These are phyloP conservation scores for Claviceps citrina DNA, from an alignment of 2,329 filamentous ascomycete genomes.

Conservation along the genomic window DNA sequence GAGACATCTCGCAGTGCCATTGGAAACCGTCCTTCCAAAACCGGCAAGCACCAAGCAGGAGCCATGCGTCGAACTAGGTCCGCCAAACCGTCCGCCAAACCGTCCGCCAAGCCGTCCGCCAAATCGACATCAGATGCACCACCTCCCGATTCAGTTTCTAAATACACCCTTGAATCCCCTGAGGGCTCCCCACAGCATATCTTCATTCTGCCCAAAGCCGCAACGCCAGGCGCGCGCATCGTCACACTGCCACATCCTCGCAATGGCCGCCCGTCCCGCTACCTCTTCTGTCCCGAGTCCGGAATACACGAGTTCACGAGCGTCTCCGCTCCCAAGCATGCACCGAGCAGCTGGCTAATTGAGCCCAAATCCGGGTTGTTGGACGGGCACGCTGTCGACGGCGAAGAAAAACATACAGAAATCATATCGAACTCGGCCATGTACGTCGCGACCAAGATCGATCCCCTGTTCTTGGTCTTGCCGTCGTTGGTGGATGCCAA, in stretches of 20 bases:
- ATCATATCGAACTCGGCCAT: slow-evolving; percentile 55
- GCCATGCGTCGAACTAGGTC: slow-evolving; percentile 37
- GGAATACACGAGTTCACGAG: slow-evolving; percentile 52
- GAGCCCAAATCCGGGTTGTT: slow-evolving; percentile 16
- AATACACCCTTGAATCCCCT: slow-evolving; percentile 26
- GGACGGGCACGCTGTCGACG: slow-evolving; percentile 9
- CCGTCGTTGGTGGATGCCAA: slow-evolving; percentile 45
- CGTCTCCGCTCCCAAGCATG: slow-evolving; percentile 35
- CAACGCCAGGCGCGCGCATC: slow-evolving; percentile 38
- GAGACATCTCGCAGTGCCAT: not conserved
- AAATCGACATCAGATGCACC: slow-evolving; percentile 14
- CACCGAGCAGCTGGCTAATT: slow-evolving; percentile 48
- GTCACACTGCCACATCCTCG: slow-evolving; percentile 46
- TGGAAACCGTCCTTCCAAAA: not conserved
- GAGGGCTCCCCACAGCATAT: slow-evolving; percentile 33
- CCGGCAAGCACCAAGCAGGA: not conserved
- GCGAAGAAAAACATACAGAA: slow-evolving; percentile 11
- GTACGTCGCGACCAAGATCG: slow-evolving; percentile 70
- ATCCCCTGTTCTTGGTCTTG: slow-evolving; percentile 70
- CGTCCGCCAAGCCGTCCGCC: slow-evolving; percentile 21
- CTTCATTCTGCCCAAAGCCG: slow-evolving; percentile 45
- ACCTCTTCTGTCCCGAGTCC: slow-evolving; percentile 44
- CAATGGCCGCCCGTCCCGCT: slow-evolving; percentile 38
- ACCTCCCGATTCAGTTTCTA: slow-evolving; percentile 15
- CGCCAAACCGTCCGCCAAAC: slow-evolving; percentile 17